These are phyloP conservation scores for Nothopassalora personata DNA, from an alignment of 2,329 filamentous ascomycete genomes.

Conservation along the genomic window DNA sequence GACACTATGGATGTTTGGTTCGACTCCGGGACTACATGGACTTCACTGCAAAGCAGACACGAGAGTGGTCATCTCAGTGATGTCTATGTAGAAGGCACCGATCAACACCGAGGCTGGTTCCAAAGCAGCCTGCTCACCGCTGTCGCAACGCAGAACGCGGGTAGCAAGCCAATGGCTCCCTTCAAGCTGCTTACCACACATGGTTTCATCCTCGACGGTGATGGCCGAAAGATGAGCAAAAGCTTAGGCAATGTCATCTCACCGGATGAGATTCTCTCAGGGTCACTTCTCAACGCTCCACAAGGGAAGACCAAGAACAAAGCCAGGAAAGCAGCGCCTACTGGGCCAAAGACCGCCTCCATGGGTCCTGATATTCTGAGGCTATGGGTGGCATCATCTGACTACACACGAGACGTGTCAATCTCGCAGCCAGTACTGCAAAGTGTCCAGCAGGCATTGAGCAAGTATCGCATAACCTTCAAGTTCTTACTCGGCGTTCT, in stretches of 20 bases:
- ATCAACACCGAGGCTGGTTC: conserved; percentile 98
- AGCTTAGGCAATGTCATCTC: conserved; percentile 84
- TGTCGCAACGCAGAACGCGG: conserved; percentile 57
- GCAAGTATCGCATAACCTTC: conserved; percentile 84
- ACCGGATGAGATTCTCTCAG: conserved; percentile 78
- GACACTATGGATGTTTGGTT: conserved; percentile 99
- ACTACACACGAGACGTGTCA: conserved; percentile 83
- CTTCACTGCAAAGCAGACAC: conserved; percentile 39
- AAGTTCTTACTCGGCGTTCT: conserved; percentile 80
- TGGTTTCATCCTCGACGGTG: conserved; percentile 83
- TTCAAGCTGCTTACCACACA: conserved; percentile 91
- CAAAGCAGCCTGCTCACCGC: conserved; percentile 90
- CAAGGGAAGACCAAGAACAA: conserved; percentile 41
- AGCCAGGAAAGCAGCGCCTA: conserved; percentile 20
- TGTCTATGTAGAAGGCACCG: conserved; percentile 87
- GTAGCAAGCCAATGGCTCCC: conserved; percentile 52
- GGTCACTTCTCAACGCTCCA: conserved; percentile 64
- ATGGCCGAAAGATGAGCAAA: conserved; percentile 98
- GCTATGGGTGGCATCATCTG: conserved; percentile 84
- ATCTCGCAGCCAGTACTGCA: conserved; percentile 74
- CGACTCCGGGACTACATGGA: conserved; percentile 95
- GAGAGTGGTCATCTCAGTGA: conserved; percentile 56
- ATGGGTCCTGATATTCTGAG: conserved; percentile 83
- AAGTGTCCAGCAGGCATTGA: conserved; percentile 66
- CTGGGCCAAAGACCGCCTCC: conserved; percentile 11